A percentile compares a stretch with the other conserved stretches of the same genome.
phyloP scores from a whole-genome alignment of 2,329 filamentous ascomycete species.

The Colletotrichum limetticola region DNA sequence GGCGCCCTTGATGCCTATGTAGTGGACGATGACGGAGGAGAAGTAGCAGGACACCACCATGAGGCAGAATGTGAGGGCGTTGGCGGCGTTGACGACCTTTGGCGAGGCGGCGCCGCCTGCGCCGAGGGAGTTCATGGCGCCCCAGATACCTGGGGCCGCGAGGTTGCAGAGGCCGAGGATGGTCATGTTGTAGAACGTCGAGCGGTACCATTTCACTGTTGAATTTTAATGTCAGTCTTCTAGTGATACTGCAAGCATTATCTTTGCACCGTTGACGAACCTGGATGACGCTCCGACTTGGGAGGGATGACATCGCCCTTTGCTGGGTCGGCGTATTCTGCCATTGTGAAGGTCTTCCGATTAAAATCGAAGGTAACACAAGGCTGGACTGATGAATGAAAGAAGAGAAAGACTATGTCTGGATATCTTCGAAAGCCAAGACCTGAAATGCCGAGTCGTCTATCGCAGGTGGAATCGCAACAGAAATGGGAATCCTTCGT shows the following conservation, averaged over 20 bases:
- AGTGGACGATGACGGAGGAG: slow-evolving; percentile 70
- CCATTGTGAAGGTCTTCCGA: background rate
- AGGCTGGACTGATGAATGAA: background rate
- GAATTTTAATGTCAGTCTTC: background rate
- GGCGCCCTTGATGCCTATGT: slow-evolving; percentile 76
- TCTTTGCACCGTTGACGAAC: slow-evolving; percentile 28
- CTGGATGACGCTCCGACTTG: slow-evolving; percentile 45
- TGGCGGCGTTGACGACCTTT: slow-evolving; percentile 75
- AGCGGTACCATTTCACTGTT: slow-evolving; percentile 74
- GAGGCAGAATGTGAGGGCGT: slow-evolving; percentile 76
- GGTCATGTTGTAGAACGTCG: slow-evolving; percentile 78
- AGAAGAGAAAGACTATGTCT: background rate
- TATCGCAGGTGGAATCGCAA: background rate
- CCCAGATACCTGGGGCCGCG: slow-evolving; percentile 77
- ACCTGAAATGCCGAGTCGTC: background rate
- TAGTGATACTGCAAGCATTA: background rate
- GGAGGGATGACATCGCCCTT: slow-evolving; percentile 31
- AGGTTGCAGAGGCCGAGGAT: slow-evolving; percentile 79
- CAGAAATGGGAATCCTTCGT: slow-evolving; percentile 16
- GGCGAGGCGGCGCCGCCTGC: slow-evolving; percentile 75
- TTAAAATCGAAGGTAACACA: too few species aligned
- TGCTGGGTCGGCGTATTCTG: slow-evolving; percentile 3
- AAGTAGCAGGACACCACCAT: slow-evolving; percentile 79
- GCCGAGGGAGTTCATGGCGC: slow-evolving; percentile 78
- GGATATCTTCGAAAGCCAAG: background rate